phyloP scores from a whole-genome alignment of 75 land plant genomes.

The Adiantum capillusveneris region DNA sequence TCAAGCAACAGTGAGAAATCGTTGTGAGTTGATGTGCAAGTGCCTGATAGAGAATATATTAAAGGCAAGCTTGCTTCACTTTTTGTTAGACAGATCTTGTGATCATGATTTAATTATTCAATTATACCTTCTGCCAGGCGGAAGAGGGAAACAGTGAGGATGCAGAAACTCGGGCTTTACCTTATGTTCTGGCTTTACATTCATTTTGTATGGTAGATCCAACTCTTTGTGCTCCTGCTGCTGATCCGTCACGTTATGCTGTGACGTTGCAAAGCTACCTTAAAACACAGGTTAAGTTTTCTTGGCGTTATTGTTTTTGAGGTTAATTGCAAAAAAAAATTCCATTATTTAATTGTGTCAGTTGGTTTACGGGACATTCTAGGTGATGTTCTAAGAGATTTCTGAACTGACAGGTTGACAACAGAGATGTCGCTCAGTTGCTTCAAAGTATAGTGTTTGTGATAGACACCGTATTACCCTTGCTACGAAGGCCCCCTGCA shows the following conservation, averaged over 20 bases:
- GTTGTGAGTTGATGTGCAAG: conserved; percentile 96
- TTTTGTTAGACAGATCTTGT: neutral
- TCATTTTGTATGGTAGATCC: conserved; percentile 97
- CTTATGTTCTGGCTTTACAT: conserved; percentile 86
- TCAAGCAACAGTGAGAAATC: conserved; percentile 70
- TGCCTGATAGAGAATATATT: conserved; percentile 82
- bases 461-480: conserved; percentile 85
- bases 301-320: too few relatives aligned
- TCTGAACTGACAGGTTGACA: conserved; percentile 50
- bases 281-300: conserved; percentile 65
- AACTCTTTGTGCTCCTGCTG: conserved; percentile 78
- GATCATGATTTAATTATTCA: neutral
- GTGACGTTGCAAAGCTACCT: conserved; percentile 93
- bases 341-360: too few relatives aligned
- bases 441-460: conserved; percentile 91
- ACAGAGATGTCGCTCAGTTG: conserved; percentile 66
- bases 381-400: too few relatives aligned
- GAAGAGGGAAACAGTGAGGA: conserved; percentile 62
- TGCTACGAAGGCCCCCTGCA: conserved; percentile 76
- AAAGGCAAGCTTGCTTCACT: conserved; percentile 46
- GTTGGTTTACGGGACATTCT: too few relatives aligned
- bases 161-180: conserved; percentile 61
- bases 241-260: conserved; percentile 94
- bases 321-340: neutral
- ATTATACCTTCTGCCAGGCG: conserved; percentile 35